Evolutionary conservation across 2,329 filamentous ascomycete genomes (phyloP), one percentile per base, ranked within the genome.

Genomic region (Colletotrichum sp.): DNA sequence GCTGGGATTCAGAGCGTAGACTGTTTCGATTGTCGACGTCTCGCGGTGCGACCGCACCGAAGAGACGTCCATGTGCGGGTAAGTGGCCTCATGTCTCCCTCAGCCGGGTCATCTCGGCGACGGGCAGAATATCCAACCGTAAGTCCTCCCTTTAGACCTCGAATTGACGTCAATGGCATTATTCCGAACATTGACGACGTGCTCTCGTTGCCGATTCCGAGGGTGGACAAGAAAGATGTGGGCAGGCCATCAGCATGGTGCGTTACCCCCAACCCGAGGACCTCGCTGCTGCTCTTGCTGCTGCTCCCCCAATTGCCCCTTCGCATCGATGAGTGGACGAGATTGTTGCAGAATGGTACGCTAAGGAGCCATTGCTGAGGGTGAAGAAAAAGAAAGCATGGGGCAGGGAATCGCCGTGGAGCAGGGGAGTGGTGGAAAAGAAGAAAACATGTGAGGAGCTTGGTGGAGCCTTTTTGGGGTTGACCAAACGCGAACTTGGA

Each of bases 321-420:
- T 72, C 34, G 59, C 26, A 75, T 75, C 62, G 65, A 34, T 63
- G 71, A 34, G 55, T 66, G 62, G 55, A 52, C 39, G 30, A 28
- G 70, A 62, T 57, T 75, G 75, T 76, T 76, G 75, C 75, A 76
- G 75, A 76, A 75, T 62, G 52, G 52, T 28, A 67, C 75, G 75
- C 75, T 76, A 75, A 75, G 52, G 49, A 26, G 44, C 44, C 36
- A 32, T 49, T 65, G 49, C 55, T 49, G 49, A 59, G 57, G 26
- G 69, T 9, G 34, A 64, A 30, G 15, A 63, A 76, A 65, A 70
- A 76, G 74, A 39, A 70, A 70, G 12, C 32, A 44, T 30, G 32
- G 24, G 18, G 36, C 60, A 70, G 70, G 73, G 30, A 63, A 44
- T n/a, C 52, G n/a, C 18, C 39, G 49, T 60, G 34, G 64, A 69